Conservation (phyloP, 257 asterid genomes). For the Ilex asprella region DNA sequence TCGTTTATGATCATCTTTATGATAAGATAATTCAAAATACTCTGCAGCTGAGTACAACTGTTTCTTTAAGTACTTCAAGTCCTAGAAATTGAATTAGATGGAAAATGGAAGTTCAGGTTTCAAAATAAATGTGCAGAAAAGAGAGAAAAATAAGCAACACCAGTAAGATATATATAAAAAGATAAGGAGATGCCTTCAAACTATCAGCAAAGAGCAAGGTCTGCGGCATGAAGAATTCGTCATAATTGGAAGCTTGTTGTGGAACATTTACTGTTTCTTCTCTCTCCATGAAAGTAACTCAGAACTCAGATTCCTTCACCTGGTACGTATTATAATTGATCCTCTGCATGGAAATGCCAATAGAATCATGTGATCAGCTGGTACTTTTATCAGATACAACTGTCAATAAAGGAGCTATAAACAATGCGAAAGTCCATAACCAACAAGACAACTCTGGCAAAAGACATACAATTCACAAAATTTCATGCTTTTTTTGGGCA, state of each 20-base stretch:
- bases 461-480: too few species aligned
- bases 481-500: too few species aligned
- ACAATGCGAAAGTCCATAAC: neutral
- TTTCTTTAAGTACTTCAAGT: conserved; percentile 44
- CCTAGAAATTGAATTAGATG: conserved; percentile 25
- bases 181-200: conserved; percentile 39
- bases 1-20: conserved; percentile 41
- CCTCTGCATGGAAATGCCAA: neutral
- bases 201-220: conserved; percentile 61
- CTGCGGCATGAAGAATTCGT: conserved; percentile 58
- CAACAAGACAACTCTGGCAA: too few species aligned
- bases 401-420: neutral
- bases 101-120: neutral
- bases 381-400: neutral
- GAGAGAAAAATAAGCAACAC: neutral
- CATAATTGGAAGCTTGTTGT: conserved; percentile 41
- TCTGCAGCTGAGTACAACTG: conserved; percentile 78
- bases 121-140: neutral
- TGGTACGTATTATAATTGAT: too few species aligned
- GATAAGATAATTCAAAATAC: conserved; percentile 52
- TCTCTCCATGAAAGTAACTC: conserved; percentile 18
- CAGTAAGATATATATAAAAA: neutral
- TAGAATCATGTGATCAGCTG: conserved; percentile 8
- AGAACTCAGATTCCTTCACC: neutral
- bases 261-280: conserved; percentile 18